Base-by-base conservation (phyloP, 176 grass and related monocot species). In the Rhynchospora pubera region DNA sequence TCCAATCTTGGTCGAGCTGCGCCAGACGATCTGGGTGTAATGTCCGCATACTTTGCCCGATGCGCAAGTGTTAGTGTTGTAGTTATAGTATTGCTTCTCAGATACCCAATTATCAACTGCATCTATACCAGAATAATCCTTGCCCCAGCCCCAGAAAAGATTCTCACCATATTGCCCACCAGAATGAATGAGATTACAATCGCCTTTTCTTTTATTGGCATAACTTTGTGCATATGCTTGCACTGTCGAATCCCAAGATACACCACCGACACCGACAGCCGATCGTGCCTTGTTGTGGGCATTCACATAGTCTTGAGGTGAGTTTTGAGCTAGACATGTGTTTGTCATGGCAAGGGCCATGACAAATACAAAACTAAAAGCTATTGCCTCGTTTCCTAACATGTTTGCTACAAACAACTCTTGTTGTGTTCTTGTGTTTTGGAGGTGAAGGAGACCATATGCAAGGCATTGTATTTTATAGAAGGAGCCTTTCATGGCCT, bases 21-120 rank as follows among this genome's bases (percentile, higher is more conserved):
- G 65, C 65, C 65, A 69, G 6, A 69, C 65, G 44, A 69, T 16
- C 7, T 69, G 65, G 0, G 34, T 69, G 18, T 80, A 58, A 24
- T 80, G 48, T 3, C 26, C 24, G 4, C 59, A 61, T 11, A 13
- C 26, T 19, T 42, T 4, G 13, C 53, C 53, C 7, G 7, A 11
- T 4, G 50, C 50, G 7, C 72, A 78, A 7, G 19, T 57, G 18
- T 78, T 78, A 19, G 74, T 78, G 9, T 1, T 57, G n/a, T 78
- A 57, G 46, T 10, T 3, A 58, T 78, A 78, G 8, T 57, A 58
- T 24, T 78, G 74, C n/a, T 78, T 78, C 47, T 78, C 74, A 26
- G 42, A 22, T 2, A 78, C 74, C 74, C 74, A 78, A 4, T 0
- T 0, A 15, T 30, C 26, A 12, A 78, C 74, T 16, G 74, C 74